Base-by-base conservation (phyloP, 2,329 filamentous ascomycete genomes). In the Xylaria sp. region DNA sequence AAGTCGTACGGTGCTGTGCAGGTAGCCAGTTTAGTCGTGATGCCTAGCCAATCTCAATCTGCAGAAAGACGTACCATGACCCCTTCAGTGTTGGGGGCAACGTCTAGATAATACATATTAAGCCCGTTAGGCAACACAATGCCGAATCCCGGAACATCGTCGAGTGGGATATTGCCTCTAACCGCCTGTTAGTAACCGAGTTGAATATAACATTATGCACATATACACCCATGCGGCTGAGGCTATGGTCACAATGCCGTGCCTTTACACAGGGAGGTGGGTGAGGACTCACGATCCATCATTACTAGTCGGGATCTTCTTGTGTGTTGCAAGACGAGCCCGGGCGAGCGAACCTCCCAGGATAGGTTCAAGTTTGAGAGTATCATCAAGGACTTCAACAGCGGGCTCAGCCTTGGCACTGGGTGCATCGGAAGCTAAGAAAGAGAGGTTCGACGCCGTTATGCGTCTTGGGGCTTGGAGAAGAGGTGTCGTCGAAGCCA, bases 101-200 rank as follows among this genome's bases (percentile, higher is more conserved):
- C 23, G 66, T 78, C 77, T 18, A 78, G 31, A 59, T 77, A 78
- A 49, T 76, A 80, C 64, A 78, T 69, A 48, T 79, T 77, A 15
- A 77, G 70, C 43, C 77, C 77, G 7, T 77, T 75, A 9, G 77
- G 77, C 39, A 80, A 66, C 36, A 79, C 77, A 46, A 79, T 76
- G n/a, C 77, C 77, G 25, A 74, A 55, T 1, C 77, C 78, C 8
- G 76, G 78, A 15, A 76, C 76, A 10, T 75, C 62, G 4, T 76
- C 74, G 8, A 78, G 73, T 8, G 73, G 64, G 25, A 78, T 66
- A 18, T 69, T 66, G 31, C 75, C 76, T 62, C 75, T 76, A 31
- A 41, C 4, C 15, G 25, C 13, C n/a, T 51, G 58, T 65, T 43
- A 71, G 54, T 15, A 36, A 36, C 25, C 10, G 3, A 31, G 1